These are phyloP conservation scores for Saccharomycopsis selenospora DNA, from an alignment of 805 yeast species.

Conservation along the genomic window DNA sequence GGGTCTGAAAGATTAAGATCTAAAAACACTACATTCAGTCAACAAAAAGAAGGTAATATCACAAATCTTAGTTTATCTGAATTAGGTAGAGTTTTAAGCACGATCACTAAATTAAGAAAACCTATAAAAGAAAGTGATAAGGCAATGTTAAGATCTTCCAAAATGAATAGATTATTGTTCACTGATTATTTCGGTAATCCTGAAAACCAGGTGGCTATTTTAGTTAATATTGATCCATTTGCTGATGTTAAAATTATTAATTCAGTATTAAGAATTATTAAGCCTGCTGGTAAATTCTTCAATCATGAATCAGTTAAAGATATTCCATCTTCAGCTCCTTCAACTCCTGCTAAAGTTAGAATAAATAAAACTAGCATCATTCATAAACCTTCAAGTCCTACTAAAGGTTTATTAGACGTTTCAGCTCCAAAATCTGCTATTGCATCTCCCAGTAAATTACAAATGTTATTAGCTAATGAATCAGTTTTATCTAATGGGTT, in stretches of 20 bases:
- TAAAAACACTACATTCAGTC: constrained; percentile 34
- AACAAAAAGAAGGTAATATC: constrained; percentile 40
- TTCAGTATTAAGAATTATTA: constrained; percentile 29
- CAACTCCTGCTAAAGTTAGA: neutral
- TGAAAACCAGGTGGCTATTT: constrained; percentile 27
- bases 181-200: constrained; percentile 35
- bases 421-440: neutral
- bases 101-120: constrained; percentile 26
- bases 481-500: neutral
- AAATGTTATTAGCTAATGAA: neutral
- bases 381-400: neutral
- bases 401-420: neutral
- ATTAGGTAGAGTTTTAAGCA: constrained; percentile 41
- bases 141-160: constrained; percentile 41
- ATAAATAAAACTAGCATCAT: constrained; percentile 1
- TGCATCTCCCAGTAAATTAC: constrained; percentile 1
- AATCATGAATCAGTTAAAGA: constrained; percentile 6
- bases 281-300: constrained; percentile 16
- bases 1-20: constrained; percentile 45
- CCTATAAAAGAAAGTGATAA: constrained; percentile 25
- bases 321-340: neutral
- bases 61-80: constrained; percentile 44
- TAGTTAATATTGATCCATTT: constrained; percentile 35
- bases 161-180: constrained; percentile 42
- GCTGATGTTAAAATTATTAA: constrained; percentile 32